Evolutionary conservation across 2,329 filamentous ascomycete species (phyloP).

Genomic region (Colletotrichum liaoningense): DNA sequence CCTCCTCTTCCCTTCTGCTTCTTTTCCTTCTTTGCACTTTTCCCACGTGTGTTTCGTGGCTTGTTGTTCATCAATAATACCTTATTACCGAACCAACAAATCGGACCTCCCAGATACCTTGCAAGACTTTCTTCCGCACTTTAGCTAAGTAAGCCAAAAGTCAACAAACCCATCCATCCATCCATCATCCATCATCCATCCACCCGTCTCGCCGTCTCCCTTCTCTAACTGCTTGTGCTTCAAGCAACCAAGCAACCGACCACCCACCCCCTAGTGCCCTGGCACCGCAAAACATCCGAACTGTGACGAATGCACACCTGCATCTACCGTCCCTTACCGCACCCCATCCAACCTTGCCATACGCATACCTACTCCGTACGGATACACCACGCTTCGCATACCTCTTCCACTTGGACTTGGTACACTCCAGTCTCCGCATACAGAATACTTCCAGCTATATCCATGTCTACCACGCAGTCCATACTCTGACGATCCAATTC

Average conservation of each 20-base stretch:
- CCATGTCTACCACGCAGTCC: background rate
- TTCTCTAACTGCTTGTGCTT: conserved; percentile 32
- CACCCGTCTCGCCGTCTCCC: background rate
- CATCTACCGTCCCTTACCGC: background rate
- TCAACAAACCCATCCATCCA: background rate
- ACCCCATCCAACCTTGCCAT: background rate
- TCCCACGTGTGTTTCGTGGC: conserved; percentile 18
- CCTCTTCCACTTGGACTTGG: no score
- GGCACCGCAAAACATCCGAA: background rate
- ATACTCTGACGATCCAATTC: background rate
- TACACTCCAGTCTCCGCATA: no score
- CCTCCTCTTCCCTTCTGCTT: conserved; percentile 15
- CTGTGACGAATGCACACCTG: background rate
- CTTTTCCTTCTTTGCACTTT: conserved; percentile 18
- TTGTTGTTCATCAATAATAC: conserved; percentile 6
- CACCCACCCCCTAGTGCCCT: background rate
- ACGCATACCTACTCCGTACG: background rate
- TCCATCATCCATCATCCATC: background rate
- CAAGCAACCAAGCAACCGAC: background rate
- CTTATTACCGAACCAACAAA: no score
- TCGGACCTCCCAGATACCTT: no score
- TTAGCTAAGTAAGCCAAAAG: background rate
- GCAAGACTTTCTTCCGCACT: background rate
- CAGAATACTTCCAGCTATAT: background rate
- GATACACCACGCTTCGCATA: background rate